phyloP scores from a whole-genome alignment of 176 grass and related monocot genomes.

The Raddia distichophylla region DNA sequence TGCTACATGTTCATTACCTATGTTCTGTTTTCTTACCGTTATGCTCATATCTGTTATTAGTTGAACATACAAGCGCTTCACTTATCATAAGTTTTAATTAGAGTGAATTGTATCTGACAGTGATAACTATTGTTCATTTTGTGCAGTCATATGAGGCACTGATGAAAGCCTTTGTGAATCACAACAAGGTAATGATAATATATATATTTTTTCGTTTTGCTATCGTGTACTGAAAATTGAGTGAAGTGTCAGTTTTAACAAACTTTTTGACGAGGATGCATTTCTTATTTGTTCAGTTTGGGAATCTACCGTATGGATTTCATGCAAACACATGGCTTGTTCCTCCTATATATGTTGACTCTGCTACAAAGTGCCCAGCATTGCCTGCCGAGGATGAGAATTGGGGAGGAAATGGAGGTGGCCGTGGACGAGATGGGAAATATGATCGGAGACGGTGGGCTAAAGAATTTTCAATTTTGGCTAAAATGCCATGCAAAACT shows the following conservation, averaged over 20 bases:
- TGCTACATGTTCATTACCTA: not conserved
- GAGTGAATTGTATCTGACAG: not conserved
- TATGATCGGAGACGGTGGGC: constrained; percentile 68
- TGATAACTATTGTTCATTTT: constrained; percentile 29
- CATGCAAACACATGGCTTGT: constrained; percentile 98
- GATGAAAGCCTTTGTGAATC: constrained; percentile 95
- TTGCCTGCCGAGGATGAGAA: constrained; percentile 80
- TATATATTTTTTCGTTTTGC: constrained; percentile 25
- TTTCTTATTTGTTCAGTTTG: constrained; percentile 69
- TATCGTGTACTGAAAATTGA: constrained; percentile 6
- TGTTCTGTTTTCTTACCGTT: not conserved
- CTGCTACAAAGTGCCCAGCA: constrained; percentile 53
- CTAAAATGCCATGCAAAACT: constrained; percentile 75
- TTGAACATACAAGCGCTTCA: not conserved
- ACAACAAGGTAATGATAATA: constrained; percentile 72
- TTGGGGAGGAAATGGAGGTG: constrained; percentile 88
- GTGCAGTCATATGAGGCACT: constrained; percentile 69
- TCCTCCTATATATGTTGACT: constrained; percentile 72
- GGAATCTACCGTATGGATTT: constrained; percentile 96
- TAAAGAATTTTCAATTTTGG: constrained; percentile 78
- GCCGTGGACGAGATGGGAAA: constrained; percentile 64
- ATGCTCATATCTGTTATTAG: not conserved
- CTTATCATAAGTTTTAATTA: not conserved
- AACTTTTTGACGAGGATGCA: constrained; percentile 7
- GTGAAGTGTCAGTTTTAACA: not conserved